Conservation (phyloP, 768 basidiomycete species). For the Naematelia encephala region DNA sequence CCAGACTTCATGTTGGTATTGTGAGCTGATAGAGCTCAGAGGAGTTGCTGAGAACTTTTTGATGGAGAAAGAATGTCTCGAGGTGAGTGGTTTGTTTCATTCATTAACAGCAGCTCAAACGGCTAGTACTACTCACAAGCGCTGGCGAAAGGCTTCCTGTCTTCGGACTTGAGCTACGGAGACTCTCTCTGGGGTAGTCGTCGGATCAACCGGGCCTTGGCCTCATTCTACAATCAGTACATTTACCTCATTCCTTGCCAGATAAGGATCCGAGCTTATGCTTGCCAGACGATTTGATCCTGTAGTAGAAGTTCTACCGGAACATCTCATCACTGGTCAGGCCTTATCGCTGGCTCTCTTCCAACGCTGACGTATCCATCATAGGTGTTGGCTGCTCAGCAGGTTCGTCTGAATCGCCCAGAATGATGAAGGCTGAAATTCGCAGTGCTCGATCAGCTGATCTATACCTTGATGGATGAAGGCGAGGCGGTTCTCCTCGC, state of each 20-base stretch:
- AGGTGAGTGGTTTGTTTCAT: constrained; percentile 20
- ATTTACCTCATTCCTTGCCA: not conserved
- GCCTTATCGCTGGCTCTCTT: not conserved
- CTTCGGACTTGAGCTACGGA: constrained; percentile 41
- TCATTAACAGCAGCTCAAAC: not conserved
- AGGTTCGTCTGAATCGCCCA: constrained; percentile 10
- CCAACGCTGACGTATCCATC: constrained; percentile 4
- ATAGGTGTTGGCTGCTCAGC: constrained; percentile 38
- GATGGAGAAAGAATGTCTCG: constrained; percentile 40
- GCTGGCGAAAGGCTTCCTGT: constrained; percentile 27
- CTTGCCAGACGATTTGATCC: constrained; percentile 21
- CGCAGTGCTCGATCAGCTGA: constrained; percentile 43
- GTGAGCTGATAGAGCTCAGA: constrained; percentile 12
- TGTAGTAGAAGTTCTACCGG: constrained; percentile 27
- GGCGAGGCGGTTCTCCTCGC: constrained; percentile 45
- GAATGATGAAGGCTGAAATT: not conserved
- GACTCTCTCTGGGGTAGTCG: constrained; percentile 46
- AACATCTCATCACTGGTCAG: constrained; percentile 37
- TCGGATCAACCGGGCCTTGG: constrained; percentile 38
- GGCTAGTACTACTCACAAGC: constrained; percentile 33
- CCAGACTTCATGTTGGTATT: not conserved
- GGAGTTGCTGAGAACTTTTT: constrained; percentile 48
- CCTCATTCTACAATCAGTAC: constrained; percentile 37
- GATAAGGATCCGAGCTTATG: not conserved
- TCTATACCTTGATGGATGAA: constrained; percentile 44